Conservation (phyloP, 768 basidiomycete genomes). For the Suillus clintonianus region DNA sequence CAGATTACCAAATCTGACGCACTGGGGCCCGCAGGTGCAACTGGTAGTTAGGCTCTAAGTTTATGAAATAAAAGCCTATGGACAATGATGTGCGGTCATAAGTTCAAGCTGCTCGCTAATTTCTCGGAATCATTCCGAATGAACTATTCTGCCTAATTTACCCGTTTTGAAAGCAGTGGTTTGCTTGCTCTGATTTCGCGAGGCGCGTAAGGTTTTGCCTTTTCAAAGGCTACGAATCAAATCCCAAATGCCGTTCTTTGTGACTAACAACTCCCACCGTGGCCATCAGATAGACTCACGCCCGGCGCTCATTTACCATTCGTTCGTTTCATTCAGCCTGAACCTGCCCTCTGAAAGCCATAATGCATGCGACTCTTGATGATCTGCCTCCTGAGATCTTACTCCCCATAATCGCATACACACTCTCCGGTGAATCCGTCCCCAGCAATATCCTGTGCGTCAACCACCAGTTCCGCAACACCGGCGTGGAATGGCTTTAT, state of each 20-base stretch:
- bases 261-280: background rate
- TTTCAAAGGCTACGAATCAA: background rate
- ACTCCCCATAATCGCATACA: conserved; percentile 13
- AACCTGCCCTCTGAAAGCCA: background rate
- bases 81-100: background rate
- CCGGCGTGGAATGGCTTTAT: conserved; percentile 25
- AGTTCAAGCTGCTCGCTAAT: background rate
- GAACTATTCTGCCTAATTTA: background rate
- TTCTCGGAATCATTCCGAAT: background rate
- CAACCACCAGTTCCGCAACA: conserved; percentile 18
- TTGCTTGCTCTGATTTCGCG: background rate
- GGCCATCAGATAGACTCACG: background rate
- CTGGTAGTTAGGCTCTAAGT: background rate
- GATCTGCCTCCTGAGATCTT: conserved; percentile 27
- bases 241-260: background rate
- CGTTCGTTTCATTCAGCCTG: background rate
- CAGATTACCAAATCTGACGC: background rate
- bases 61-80: background rate
- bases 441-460: conserved; percentile 25
- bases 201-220: background rate
- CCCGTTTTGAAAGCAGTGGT: background rate
- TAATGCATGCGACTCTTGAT: conserved; percentile 7
- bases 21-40: background rate
- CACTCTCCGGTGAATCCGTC: conserved; percentile 13
- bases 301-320: background rate